Base-by-base conservation (phyloP, 352 stramenopile genomes). In the Phytophthora palmivora region DNA sequence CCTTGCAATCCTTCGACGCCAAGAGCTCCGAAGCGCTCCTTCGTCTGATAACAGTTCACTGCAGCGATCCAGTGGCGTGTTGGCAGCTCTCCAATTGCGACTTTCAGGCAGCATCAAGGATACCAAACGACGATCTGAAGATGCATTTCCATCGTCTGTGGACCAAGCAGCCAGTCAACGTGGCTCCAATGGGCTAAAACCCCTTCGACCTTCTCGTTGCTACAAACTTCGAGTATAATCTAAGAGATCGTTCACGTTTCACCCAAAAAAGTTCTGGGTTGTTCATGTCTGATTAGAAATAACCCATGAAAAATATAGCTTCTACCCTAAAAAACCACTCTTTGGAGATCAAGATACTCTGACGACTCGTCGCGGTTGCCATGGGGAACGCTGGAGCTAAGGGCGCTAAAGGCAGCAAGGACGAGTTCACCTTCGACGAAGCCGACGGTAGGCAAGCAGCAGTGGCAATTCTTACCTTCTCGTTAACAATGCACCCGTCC, bases 371-470 rank as follows among this genome's bases (percentile, higher is more conserved):
- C 42, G 12, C 21, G 37, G 19, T 19, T 16, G 41, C 19, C 55
- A 87, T 87, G 78, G 78, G 76, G 38, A 92, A 90, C 62, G 71
- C 79, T 6, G 69, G 70, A 18, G 63, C 73, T 39, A 76, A 79
- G 42, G 68, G 65, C 46, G 67, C 70, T 18, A 92, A 89, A 64
- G 78, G 77, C 47, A 88, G 73, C 72, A 92, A 91, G 66, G 83
- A 89, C 59, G 83, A 93, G 65, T 91, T 90, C 67, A 88, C 78
- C 9, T 94, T 93, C 56, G 82, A 94, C 22, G 87, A 94, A 32
- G 34, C 39, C 2, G 78, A 89, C 63, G 78, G 81, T 88, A 32
- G 30, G 69, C 3, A 16, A 24, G 14, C 9, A 21, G 3, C 1
- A 42, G 6, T 44, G 18, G 8, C 15, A 5, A 16, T 11, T 32